Conservation (phyloP, 495 filamentous ascomycete genomes). For the Podospora australis region DNA sequence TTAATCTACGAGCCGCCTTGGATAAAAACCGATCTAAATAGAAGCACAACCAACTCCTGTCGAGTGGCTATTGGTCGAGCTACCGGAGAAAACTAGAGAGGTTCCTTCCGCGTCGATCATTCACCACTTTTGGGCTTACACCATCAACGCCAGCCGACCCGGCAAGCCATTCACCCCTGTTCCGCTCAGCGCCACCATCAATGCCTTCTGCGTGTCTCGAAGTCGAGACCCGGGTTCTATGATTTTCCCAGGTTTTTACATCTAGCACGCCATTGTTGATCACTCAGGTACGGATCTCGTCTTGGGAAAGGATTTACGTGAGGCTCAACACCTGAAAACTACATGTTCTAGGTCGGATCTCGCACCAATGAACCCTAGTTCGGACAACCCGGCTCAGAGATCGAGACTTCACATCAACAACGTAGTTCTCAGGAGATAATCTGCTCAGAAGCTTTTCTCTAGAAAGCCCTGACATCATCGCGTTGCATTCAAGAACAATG, state of each 20-base stretch:
- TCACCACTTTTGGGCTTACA: background rate
- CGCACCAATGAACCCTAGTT: no score
- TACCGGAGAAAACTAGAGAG: background rate
- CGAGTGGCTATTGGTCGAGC: no score
- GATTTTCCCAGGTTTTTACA: background rate
- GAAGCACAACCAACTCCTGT: no score
- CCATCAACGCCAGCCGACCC: background rate
- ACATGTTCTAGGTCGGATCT: no score
- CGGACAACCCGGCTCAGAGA: no score
- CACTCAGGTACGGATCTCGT: background rate
- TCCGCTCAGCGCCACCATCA: no score
- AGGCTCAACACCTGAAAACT: no score
- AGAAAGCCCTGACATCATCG: slow-evolving; percentile 13
- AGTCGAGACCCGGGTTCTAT: no score
- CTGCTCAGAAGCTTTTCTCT: background rate
- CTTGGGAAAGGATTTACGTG: background rate
- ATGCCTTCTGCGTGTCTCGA: no score
- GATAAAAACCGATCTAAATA: slow-evolving; percentile 4
- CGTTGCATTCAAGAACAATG: slow-evolving; percentile 10
- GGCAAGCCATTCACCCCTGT: background rate
- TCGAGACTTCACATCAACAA: no score
- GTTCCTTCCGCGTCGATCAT: background rate
- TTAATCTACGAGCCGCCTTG: slow-evolving; percentile 3
- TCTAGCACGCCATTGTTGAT: background rate
- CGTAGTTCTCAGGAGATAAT: no score